Conservation (phyloP, 768 basidiomycete species). For the Termitomyces sp. region DNA sequence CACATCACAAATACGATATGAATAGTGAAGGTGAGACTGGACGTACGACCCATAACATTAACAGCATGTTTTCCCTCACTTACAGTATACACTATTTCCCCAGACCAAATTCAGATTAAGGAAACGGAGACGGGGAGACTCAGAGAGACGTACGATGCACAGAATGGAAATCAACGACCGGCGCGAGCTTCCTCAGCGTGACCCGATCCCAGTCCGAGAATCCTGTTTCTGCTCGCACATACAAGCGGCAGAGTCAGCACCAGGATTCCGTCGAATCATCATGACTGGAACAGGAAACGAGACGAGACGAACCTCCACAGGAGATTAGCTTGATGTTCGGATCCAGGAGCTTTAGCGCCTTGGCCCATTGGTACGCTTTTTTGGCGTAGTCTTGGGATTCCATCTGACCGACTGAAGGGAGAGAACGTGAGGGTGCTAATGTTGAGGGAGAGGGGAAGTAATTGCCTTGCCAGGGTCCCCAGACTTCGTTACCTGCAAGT, state of each 20-base stretch:
- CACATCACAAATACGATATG: neutral
- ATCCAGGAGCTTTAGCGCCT: constrained; percentile 55
- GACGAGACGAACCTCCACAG: constrained; percentile 42
- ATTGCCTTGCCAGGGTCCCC: constrained; percentile 50
- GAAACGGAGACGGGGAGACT: neutral
- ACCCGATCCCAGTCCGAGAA: constrained; percentile 42
- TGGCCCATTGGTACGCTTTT: constrained; percentile 59
- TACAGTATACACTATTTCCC: constrained; percentile 34
- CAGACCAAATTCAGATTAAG: neutral
- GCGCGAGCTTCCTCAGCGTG: constrained; percentile 35
- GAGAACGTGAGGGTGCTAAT: neutral
- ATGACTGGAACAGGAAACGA: neutral
- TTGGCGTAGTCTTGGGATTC: constrained; percentile 51
- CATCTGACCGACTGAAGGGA: constrained; percentile 50
- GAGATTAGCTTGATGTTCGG: constrained; percentile 51
- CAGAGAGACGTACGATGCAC: constrained; percentile 30
- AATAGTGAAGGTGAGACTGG: neutral
- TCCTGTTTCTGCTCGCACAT: constrained; percentile 30
- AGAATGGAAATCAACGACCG: constrained; percentile 50
- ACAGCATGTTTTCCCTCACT: constrained; percentile 44
- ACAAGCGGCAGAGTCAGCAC: neutral
- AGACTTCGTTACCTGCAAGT: constrained; percentile 52
- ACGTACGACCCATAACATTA: constrained; percentile 51
- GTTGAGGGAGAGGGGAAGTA: neutral
- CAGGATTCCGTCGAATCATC: too few species aligned